phyloP scores from a whole-genome alignment of 345 rosid species.

The Eucalyptus curtisii region DNA sequence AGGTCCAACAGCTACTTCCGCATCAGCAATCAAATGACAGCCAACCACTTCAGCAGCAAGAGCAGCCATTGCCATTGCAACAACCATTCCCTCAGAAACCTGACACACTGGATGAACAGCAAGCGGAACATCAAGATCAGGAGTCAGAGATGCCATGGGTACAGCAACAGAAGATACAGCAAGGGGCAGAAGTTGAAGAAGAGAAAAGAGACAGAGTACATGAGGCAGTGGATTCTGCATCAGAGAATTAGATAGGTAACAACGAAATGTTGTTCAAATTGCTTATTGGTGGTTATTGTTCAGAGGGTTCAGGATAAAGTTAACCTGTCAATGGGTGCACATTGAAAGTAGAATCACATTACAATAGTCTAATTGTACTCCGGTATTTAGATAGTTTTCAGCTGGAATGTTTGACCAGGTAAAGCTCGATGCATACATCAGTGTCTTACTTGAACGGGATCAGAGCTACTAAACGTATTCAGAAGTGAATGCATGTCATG shows the following conservation, averaged over 20 bases:
- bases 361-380: not conserved
- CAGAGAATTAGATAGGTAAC: not conserved
- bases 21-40: constrained; percentile 20
- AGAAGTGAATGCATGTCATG: not conserved
- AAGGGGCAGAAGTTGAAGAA: constrained; percentile 5
- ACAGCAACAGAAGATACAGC: constrained; percentile 7
- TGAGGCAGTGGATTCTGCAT: not conserved
- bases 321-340: not conserved
- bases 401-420: not conserved
- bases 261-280: not conserved
- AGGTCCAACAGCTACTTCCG: constrained; percentile 4
- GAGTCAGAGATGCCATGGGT: not conserved
- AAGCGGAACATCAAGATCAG: not conserved
- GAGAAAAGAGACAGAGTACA: not conserved
- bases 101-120: not conserved
- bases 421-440: not conserved
- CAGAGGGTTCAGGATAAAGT: not conserved
- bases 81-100: not conserved
- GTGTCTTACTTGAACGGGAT: not conserved
- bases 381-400: not conserved
- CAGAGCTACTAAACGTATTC: not conserved
- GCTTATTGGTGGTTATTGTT: not conserved
- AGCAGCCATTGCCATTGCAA: constrained; percentile 8
- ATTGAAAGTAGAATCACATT: not conserved
- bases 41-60: constrained; percentile 14